phyloP scores from a whole-genome alignment of 345 rosid species.

The Syzygium jambos region DNA sequence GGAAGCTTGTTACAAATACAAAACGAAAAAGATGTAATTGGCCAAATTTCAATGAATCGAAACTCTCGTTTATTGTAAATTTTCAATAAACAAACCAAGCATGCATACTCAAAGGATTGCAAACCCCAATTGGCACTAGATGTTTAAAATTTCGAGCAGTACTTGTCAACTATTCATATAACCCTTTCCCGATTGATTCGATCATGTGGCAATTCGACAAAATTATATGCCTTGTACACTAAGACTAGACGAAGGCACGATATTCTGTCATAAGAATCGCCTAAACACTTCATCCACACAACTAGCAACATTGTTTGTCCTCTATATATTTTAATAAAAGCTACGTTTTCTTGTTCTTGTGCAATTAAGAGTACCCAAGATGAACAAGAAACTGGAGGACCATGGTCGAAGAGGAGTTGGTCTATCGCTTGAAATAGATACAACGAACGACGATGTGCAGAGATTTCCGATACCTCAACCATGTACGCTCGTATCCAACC shows the following conservation, averaged over 20 bases:
- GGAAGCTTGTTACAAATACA: too few relatives aligned
- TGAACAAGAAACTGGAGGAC: not conserved
- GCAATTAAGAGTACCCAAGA: not conserved
- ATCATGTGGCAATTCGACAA: too few relatives aligned
- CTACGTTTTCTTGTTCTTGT: not conserved
- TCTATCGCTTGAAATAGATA: not conserved
- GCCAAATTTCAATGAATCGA: too few relatives aligned
- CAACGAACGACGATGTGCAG: accelerated
- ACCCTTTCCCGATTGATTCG: too few relatives aligned
- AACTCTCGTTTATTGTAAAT: too few relatives aligned
- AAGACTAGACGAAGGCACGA: not conserved
- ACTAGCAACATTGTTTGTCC: not conserved
- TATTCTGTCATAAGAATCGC: not conserved
- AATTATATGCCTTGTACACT: too few relatives aligned
- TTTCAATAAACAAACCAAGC: too few relatives aligned
- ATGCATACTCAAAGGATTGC: too few relatives aligned
- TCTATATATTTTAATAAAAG: not conserved
- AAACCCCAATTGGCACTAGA: too few relatives aligned
- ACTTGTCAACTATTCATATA: too few relatives aligned
- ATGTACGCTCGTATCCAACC: not conserved
- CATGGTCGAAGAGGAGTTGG: not conserved
- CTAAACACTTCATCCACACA: not conserved
- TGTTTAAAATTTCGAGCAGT: too few relatives aligned
- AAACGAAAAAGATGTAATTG: too few relatives aligned
- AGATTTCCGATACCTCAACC: not conserved